These are phyloP conservation scores for Calophaca sinica DNA, from an alignment of 306 rosid species.

Conservation along the genomic window DNA sequence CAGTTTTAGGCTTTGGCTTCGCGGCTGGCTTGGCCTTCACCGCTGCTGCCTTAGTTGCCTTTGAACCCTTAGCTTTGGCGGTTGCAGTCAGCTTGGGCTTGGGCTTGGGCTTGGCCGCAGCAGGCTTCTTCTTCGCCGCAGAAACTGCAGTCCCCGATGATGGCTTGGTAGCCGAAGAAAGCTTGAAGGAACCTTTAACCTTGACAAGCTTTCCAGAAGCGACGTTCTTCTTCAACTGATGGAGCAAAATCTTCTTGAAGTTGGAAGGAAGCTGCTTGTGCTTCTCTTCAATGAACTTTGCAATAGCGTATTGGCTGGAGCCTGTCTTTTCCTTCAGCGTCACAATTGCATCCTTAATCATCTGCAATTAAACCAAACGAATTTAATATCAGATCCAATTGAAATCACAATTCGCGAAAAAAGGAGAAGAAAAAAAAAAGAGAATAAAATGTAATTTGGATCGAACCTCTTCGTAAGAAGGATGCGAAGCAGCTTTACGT, in stretches of 20 bases:
- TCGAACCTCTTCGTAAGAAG: slow-evolving; percentile 86
- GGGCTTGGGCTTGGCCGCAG: no score
- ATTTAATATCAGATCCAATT: slow-evolving; percentile 40
- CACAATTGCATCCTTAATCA: slow-evolving; percentile 85
- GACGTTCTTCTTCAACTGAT: slow-evolving; percentile 79
- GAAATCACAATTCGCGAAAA: neutral
- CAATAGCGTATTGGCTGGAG: slow-evolving; percentile 82
- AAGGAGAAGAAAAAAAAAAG: no score
- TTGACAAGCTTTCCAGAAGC: slow-evolving; percentile 67
- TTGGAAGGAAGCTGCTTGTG: slow-evolving; percentile 70
- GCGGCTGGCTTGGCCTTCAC: slow-evolving; percentile 38
- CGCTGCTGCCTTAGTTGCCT: neutral
- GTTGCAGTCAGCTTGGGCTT: no score
- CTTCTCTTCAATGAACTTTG: slow-evolving; percentile 75
- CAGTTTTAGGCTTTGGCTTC: no score
- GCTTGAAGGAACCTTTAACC: slow-evolving; percentile 75
- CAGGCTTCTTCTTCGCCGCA: no score
- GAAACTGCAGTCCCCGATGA: no score
- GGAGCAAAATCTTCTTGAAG: slow-evolving; percentile 74
- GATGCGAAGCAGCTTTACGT: slow-evolving; percentile 62
- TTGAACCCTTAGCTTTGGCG: no score
- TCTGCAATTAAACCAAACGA: slow-evolving; percentile 50
- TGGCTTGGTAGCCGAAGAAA: slow-evolving; percentile 49
- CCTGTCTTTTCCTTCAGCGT: slow-evolving; percentile 73
- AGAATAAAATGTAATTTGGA: neutral